Base-by-base conservation (phyloP, 495 filamentous ascomycete genomes). In the Penicillium cosmopolitanum region DNA sequence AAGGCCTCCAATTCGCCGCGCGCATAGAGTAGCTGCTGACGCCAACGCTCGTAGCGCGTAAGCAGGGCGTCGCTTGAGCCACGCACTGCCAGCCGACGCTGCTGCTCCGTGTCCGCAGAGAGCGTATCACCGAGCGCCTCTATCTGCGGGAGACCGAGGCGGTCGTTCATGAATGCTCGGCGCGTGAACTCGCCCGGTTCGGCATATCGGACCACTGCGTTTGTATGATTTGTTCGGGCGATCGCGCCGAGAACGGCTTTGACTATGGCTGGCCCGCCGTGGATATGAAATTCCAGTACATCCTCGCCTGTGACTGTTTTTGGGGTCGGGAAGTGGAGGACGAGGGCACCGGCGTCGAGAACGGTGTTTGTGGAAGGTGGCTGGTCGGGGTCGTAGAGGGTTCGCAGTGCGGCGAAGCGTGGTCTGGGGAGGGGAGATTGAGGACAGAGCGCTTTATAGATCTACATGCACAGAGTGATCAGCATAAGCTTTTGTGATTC, bases 161-260 rank as follows among this genome's bases (percentile, higher is more conserved):
- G 84, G 63, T 87, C 80, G 71, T 97, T 97, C 73, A 89, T 79
- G 70, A 98, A 98, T 7, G 96, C 93, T 38, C 94, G 90, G 34
- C 87, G 87, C 7, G 95, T 98, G 73, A 98, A 98, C 67, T 98
- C 95, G 56, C 95, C 95, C 1, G 95, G 90, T 64, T 97, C 95
- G 0, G 95, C 95, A 65, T 96, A 96, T 11, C 91, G 91, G 46
- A 97, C 85, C n/a, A 58, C 55, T 28, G 63, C 63, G 4, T 62
- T 61, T 1, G 56, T 43, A 31, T 50, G 48, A 43, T 64, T 69
- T 4, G 64, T 71, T n/a, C 74, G 75, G 0, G 88, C 80, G 55
- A 98, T 91, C 9, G 92, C 92, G 8, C 80, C 71, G 1, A 98
- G 82, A 0, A 97, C 90, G 6, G 96, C 89, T 65, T 89, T 90